phyloP scores from a whole-genome alignment of 306 rosid genomes.

The Pterocarpus santalinus region DNA sequence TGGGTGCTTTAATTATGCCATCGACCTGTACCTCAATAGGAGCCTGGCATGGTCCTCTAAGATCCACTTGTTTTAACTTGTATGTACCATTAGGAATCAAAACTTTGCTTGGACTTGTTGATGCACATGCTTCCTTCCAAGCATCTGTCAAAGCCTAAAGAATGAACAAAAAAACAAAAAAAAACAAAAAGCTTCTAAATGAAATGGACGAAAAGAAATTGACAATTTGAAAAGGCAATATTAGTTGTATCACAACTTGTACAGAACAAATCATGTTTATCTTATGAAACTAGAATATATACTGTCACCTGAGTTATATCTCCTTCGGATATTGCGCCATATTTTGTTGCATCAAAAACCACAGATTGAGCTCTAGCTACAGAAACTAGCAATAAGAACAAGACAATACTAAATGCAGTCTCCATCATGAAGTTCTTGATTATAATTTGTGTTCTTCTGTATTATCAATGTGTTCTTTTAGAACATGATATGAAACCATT shows the following conservation, averaged over 20 bases:
- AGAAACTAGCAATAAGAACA: background rate
- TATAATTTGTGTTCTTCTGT: background rate
- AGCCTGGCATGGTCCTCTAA: constrained; percentile 60
- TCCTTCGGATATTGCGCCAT: background rate
- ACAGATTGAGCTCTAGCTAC: background rate
- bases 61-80: constrained; percentile 2
- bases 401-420: background rate
- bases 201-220: too few species aligned
- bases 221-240: background rate
- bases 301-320: background rate
- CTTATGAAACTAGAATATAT: background rate
- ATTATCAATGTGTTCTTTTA: too few species aligned
- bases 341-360: background rate
- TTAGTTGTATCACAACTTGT: background rate
- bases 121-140: constrained; percentile 57
- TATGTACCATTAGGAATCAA: constrained; percentile 40
- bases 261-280: background rate
- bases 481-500: too few species aligned
- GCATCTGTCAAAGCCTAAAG: constrained; percentile 45
- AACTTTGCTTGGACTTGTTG: constrained; percentile 40
- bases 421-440: background rate
- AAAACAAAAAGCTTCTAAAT: too few species aligned
- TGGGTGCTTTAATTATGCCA: constrained; percentile 56
- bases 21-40: constrained; percentile 50
- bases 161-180: too few species aligned